These are phyloP conservation scores for Mycena chlorophos DNA, from an alignment of 768 basidiomycete genomes.

Conservation along the genomic window DNA sequence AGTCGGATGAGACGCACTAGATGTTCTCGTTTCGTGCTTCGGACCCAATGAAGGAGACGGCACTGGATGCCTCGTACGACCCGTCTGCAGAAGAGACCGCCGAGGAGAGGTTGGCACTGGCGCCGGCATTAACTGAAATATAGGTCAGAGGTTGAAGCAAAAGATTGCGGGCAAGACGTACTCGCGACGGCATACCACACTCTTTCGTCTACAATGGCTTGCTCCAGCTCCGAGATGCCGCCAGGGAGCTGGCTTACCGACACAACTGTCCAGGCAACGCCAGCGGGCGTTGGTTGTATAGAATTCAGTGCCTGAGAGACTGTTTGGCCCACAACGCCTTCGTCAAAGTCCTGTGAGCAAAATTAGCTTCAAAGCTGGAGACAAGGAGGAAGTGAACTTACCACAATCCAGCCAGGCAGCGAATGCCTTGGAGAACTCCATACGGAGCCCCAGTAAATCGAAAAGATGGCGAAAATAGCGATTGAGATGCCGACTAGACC, in stretches of 20 bases:
- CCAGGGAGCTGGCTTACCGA: neutral
- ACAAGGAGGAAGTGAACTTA: slow-evolving; percentile 24
- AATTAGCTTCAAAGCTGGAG: neutral
- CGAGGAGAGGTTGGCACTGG: neutral
- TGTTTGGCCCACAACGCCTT: neutral
- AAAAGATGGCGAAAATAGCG: slow-evolving; percentile 46
- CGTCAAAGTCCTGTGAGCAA: neutral
- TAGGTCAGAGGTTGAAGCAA: neutral
- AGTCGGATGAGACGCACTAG: neutral
- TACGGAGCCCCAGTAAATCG: slow-evolving; percentile 61
- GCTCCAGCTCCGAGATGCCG: neutral
- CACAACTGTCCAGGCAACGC: neutral
- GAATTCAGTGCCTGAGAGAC: neutral
- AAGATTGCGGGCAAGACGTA: neutral
- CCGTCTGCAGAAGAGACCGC: neutral
- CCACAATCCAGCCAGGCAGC: slow-evolving; percentile 52
- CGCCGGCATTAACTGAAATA: neutral
- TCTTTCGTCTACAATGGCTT: neutral
- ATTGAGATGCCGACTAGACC: slow-evolving; percentile 34
- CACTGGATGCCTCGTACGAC: neutral
- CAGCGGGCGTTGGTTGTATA: neutral
- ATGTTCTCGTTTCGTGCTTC: slow-evolving; percentile 10
- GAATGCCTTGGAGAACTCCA: slow-evolving; percentile 42
- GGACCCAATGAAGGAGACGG: slow-evolving; percentile 8
- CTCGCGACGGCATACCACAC: neutral